Evolutionary conservation across 345 rosid genomes (phyloP).

Genomic region (Bruguiera sexangula): DNA sequence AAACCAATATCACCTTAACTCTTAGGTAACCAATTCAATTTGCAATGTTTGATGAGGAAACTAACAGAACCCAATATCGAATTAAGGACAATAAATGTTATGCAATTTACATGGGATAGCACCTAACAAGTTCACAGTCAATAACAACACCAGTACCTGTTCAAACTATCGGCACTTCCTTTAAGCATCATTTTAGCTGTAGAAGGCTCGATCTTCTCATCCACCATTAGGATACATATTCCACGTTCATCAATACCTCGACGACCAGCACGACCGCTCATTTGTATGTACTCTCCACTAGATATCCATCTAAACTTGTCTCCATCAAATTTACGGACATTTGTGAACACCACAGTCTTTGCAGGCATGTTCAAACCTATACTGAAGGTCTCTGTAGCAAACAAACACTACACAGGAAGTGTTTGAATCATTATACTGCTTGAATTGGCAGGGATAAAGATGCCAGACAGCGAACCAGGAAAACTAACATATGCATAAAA

Average conservation of each 20-base stretch:
- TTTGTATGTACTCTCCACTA: constrained; percentile 96
- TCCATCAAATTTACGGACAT: constrained; percentile 97
- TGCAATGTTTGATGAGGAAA: too few species aligned
- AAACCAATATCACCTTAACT: too few species aligned
- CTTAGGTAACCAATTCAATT: too few species aligned
- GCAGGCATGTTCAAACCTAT: constrained; percentile 99
- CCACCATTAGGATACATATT: constrained; percentile 92
- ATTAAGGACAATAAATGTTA: too few species aligned
- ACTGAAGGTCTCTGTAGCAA: constrained; percentile 99
- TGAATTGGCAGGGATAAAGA: constrained; percentile 3
- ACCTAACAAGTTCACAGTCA: too few species aligned
- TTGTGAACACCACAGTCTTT: constrained; percentile 95
- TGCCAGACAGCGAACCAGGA: not conserved
- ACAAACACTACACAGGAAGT: constrained; percentile 65
- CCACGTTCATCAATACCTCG: constrained; percentile 97
- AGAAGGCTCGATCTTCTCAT: constrained; percentile 93
- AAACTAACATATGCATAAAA: not conserved
- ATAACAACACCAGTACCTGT: constrained; percentile 52
- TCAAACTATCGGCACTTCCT: constrained; percentile 94
- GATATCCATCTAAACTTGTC: constrained; percentile 98
- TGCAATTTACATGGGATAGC: too few species aligned
- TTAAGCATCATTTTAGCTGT: constrained; percentile 92
- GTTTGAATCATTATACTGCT: constrained; percentile 22
- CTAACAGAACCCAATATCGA: too few species aligned
- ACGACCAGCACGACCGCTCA: constrained; percentile 99